Conservation (phyloP, 2,329 filamentous ascomycete genomes). For the Sarocladium kiliense region DNA sequence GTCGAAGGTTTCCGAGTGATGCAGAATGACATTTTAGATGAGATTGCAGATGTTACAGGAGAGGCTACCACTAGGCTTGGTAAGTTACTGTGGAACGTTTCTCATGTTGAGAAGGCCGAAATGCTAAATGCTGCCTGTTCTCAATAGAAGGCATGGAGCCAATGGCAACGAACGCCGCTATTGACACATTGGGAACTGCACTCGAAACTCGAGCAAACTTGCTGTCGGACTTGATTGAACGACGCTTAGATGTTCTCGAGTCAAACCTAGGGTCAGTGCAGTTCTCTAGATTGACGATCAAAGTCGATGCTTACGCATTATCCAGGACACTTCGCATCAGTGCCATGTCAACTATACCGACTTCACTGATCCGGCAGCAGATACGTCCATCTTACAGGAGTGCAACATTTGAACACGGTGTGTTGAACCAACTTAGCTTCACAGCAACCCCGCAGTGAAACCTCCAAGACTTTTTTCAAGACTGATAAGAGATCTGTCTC, state of each 20-base stretch:
- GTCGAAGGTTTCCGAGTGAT: neutral
- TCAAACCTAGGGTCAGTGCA: neutral
- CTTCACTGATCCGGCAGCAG: conserved; percentile 28
- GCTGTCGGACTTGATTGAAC: neutral
- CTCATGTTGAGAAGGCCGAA: neutral
- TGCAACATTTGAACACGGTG: conserved; percentile 28
- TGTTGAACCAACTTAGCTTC: neutral
- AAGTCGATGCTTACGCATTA: neutral
- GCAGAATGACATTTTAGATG: neutral
- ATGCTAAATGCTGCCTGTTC: neutral
- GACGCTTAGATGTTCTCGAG: neutral
- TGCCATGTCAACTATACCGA: conserved; percentile 29
- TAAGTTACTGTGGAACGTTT: conserved; percentile 15
- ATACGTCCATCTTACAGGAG: conserved; percentile 30
- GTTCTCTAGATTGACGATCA: neutral
- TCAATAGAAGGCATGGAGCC: neutral
- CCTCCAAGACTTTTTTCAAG: neutral
- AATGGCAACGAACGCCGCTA: neutral
- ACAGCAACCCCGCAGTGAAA: too few relatives aligned
- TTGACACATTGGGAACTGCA: neutral
- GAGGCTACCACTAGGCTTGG: conserved; percentile 10
- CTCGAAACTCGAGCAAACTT: neutral
- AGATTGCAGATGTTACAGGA: conserved; percentile 1
- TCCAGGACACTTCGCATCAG: conserved; percentile 27
- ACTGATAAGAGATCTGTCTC: neutral